Base-by-base conservation (phyloP, 306 rosid genomes). In the Comarum palustre region DNA sequence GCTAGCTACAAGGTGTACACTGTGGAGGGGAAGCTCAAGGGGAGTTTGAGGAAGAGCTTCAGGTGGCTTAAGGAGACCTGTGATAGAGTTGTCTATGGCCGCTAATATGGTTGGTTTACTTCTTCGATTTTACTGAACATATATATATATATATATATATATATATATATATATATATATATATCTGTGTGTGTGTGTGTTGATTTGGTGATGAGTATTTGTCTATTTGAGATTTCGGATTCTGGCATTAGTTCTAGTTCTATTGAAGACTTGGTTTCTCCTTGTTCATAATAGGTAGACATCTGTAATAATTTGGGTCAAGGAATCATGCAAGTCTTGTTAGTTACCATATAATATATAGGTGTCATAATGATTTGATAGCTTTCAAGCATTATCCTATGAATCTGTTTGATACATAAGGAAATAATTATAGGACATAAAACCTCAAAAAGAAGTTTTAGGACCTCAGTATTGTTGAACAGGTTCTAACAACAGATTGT, bases 1-100 rank as follows among this genome's bases (percentile, higher is more conserved):
- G 98, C 97, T 17, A 86, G 98, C 81, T 93, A 93, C 69, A 93
- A 93, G 82, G 97, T 89, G 39, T 93, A 93, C 72, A 25, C 90
- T 5, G 90, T 89, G 75, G 98, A 93, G 79, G 98, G 98, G 14
- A 93, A 89, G 77, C 89, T 93, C 41, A 90, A 90, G 75, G 97
- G 98, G 3, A 85, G 94, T 42, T 42, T 93, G 8, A 81, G 92
- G 75, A 93, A 89, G 87, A 90, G 96, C 75, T 85, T 90, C 75
- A 82, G 84, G 83, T 93, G 98, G 98, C 77, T 93, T 51, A 93
- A 90, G 80, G 92, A 93, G 25, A 84, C 91, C 55, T 93, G 86
- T 80, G 75, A 74, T 65, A 86, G 92, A 75, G 90, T 83, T 58
- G 93, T 91, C n/a, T 41, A 78, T 69, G 96, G 98, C 1, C 86